Conservation (phyloP, 805 yeast species). For the Cyberlindnera nakhonratchasimensis region DNA sequence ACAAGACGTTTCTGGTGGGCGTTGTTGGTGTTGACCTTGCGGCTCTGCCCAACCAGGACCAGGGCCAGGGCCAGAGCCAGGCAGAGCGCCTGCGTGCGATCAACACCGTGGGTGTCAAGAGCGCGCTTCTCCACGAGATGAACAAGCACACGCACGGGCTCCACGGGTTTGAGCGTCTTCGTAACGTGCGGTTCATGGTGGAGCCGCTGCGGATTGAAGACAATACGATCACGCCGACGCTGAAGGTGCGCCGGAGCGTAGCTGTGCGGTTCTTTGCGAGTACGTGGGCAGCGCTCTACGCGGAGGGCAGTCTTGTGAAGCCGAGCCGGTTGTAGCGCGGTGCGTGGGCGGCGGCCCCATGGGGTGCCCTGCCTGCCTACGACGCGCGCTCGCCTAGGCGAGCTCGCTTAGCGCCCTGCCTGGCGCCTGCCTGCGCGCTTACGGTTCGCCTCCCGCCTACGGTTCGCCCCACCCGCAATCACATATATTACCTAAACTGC, state of each 20-base stretch:
- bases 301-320: conserved; percentile 38
- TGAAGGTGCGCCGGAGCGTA: conserved; percentile 47
- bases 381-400: too few relatives aligned
- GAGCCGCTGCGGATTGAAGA: conserved; percentile 61
- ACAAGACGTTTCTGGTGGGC: conserved; percentile 49
- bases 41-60: conserved; percentile 2
- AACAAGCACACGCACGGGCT: conserved; percentile 36
- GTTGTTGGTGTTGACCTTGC: conserved; percentile 50
- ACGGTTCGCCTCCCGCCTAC: too few relatives aligned
- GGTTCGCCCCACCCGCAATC: too few relatives aligned
- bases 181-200: conserved; percentile 46
- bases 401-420: too few relatives aligned
- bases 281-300: conserved; percentile 43
- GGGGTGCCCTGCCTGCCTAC: too few relatives aligned
- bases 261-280: conserved; percentile 42
- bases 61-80: conserved; percentile 5
- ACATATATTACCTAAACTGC: too few relatives aligned
- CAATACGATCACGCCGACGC: conserved; percentile 65
- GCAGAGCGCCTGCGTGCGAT: conserved; percentile 14
- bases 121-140: conserved; percentile 34
- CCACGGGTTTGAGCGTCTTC: conserved; percentile 61
- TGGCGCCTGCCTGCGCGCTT: too few relatives aligned
- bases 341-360: too few relatives aligned
- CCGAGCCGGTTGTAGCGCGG: conserved; percentile 1
- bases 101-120: conserved; percentile 23